Evolutionary conservation across 169 alveolate genomes (phyloP).

Genomic region (Plasmodium chabaudi): DNA sequence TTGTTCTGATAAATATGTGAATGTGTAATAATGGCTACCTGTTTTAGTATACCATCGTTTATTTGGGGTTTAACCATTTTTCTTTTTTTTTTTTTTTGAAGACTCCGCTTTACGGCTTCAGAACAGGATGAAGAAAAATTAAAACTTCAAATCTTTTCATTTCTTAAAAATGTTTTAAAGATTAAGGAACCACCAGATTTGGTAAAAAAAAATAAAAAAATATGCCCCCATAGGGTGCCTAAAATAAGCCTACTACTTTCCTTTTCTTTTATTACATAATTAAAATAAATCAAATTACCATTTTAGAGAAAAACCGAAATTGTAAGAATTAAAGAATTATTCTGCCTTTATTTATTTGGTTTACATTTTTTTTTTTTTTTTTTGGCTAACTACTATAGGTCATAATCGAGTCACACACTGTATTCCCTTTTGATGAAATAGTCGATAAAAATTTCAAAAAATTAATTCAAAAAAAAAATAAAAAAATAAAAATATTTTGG

Average conservation of each 20-base stretch:
- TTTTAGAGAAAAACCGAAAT: no score
- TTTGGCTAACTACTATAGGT: background rate
- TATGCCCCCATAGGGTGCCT: no score
- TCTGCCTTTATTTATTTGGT: background rate
- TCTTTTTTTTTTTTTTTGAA: background rate
- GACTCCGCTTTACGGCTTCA: conserved; percentile 44
- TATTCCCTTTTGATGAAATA: conserved; percentile 22
- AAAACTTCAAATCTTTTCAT: conserved; percentile 20
- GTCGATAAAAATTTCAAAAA: conserved; percentile 23
- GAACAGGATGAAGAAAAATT: conserved; percentile 23
- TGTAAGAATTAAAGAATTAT: background rate
- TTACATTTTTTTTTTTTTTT: background rate
- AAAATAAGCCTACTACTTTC: no score
- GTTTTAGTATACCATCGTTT: background rate
- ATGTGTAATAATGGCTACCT: background rate
- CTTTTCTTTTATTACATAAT: no score
- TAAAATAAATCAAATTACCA: no score
- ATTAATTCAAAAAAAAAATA: conserved; percentile 22
- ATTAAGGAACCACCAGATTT: conserved; percentile 48
- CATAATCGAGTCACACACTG: conserved; percentile 13
- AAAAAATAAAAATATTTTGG: conserved; percentile 43
- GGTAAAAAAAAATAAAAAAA: conserved; percentile 28
- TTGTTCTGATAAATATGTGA: background rate
- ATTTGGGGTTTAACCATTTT: no score
- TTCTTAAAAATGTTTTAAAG: conserved; percentile 17